Evolutionary conservation across 192 early-diverging fungal genomes (phyloP).

Genomic region (Mortierella antarctica): DNA sequence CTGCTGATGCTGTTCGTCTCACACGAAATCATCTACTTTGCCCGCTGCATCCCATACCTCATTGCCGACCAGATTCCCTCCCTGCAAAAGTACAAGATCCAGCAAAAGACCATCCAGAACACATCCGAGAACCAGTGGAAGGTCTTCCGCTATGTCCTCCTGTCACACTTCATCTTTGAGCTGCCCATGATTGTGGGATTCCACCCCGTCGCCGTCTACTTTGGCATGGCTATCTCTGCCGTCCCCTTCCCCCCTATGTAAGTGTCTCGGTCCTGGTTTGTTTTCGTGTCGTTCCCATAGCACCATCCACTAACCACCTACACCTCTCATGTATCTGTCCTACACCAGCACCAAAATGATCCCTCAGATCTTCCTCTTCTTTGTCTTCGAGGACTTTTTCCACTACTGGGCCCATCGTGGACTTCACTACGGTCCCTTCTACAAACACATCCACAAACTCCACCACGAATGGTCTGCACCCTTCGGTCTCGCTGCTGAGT

Average conservation of each 20-base stretch:
- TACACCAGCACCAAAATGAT: constrained; percentile 64
- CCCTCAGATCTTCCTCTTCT: constrained; percentile 76
- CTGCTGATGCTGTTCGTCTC: constrained; percentile 81
- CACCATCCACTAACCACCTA: not conserved
- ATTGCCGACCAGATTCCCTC: constrained; percentile 87
- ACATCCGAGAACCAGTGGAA: constrained; percentile 76
- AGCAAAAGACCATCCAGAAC: constrained; percentile 77
- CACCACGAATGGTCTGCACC: constrained; percentile 94
- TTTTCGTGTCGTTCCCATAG: not conserved
- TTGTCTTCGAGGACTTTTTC: constrained; percentile 90
- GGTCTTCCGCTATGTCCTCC: constrained; percentile 76
- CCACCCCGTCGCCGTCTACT: constrained; percentile 81
- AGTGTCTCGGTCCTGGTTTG: constrained; percentile 2
- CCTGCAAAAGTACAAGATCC: constrained; percentile 92
- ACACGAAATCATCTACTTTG: constrained; percentile 94
- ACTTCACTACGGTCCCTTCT: constrained; percentile 88
- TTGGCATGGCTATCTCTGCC: constrained; percentile 87
- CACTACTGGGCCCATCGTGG: constrained; percentile 93
- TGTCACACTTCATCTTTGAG: constrained; percentile 84
- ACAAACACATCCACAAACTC: constrained; percentile 93
- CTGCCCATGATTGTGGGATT: constrained; percentile 91
- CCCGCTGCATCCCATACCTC: constrained; percentile 89
- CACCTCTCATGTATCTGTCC: constrained; percentile 1
- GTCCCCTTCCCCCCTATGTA: constrained; percentile 86
- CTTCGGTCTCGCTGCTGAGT: constrained; percentile 90